A percentile compares a stretch with the other conserved stretches of the same genome.
These are phyloP conservation scores for Rhipidocladum racemiflorum DNA, from an alignment of 176 grass and related monocot species.

Conservation along the genomic window DNA sequence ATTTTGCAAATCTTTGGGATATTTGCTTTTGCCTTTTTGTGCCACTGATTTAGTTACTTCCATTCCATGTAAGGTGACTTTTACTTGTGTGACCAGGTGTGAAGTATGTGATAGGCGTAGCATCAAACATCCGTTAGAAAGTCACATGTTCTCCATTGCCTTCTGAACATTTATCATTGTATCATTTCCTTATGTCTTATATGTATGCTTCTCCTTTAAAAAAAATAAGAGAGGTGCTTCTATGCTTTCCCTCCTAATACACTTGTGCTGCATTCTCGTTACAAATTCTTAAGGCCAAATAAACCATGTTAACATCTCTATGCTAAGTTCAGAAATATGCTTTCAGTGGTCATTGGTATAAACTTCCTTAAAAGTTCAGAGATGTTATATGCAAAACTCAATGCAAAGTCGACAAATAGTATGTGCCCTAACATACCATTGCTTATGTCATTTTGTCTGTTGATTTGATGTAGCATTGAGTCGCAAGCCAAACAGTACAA, in stretches of 20 bases:
- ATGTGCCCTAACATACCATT: not conserved
- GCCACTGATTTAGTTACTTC: not conserved
- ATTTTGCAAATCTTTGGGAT: not conserved
- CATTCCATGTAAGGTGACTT: not conserved
- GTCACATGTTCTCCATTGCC: not conserved
- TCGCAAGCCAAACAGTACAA: not conserved
- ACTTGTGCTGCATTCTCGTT: not conserved
- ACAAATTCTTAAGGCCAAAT: not conserved
- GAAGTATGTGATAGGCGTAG: not conserved
- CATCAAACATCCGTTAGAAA: not conserved
- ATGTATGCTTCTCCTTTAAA: slow-evolving; percentile 10
- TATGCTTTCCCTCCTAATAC: too few relatives aligned
- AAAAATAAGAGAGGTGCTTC: too few relatives aligned
- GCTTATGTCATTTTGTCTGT: not conserved
- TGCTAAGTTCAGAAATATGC: not conserved
- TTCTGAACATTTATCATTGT: not conserved
- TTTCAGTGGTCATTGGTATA: not conserved
- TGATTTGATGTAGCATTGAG: not conserved
- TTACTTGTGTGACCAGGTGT: not conserved
- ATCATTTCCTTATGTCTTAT: not conserved
- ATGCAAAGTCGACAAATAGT: not conserved
- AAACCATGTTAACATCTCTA: not conserved
- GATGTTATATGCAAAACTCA: not conserved
- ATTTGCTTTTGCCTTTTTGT: not conserved
- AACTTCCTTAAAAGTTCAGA: not conserved